Evolutionary conservation across 257 asterid species (phyloP).

Genomic region (Solanum appendiculatum): DNA sequence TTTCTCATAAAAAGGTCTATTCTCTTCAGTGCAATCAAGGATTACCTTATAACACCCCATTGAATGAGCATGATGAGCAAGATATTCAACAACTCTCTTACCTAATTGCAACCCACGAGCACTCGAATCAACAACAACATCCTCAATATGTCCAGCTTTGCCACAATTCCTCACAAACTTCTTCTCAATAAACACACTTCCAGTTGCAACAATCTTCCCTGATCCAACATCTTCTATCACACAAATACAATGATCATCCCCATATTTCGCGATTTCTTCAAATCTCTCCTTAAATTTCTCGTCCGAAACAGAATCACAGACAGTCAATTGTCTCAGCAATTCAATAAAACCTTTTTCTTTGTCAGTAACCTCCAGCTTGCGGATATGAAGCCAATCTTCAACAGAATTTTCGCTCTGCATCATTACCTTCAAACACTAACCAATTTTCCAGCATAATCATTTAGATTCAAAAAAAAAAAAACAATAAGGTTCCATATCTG

Average conservation of each 20-base stretch:
- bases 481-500: not conserved
- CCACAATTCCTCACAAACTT: constrained; percentile 70
- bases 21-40: constrained; percentile 66
- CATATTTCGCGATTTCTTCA: constrained; percentile 35
- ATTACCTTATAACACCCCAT: constrained; percentile 84
- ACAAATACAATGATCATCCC: constrained; percentile 58
- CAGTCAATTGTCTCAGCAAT: constrained; percentile 60
- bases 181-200: constrained; percentile 65
- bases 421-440: not conserved
- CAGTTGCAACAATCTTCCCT: constrained; percentile 62
- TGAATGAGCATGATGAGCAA: constrained; percentile 52
- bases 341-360: constrained; percentile 57
- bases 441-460: not conserved
- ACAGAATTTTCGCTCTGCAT: not conserved
- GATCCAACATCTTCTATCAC: constrained; percentile 51
- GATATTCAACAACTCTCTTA: constrained; percentile 51
- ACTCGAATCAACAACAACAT: constrained; percentile 76
- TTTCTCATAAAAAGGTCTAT: constrained; percentile 60
- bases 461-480: not conserved
- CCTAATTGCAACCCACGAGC: constrained; percentile 71
- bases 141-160: constrained; percentile 82
- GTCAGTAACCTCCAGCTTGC: constrained; percentile 62
- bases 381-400: constrained; percentile 28
- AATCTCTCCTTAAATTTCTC: constrained; percentile 43
- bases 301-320: constrained; percentile 49